phyloP scores from a whole-genome alignment of 1,139 yeast species.

The Magnusiomyces ingens region DNA sequence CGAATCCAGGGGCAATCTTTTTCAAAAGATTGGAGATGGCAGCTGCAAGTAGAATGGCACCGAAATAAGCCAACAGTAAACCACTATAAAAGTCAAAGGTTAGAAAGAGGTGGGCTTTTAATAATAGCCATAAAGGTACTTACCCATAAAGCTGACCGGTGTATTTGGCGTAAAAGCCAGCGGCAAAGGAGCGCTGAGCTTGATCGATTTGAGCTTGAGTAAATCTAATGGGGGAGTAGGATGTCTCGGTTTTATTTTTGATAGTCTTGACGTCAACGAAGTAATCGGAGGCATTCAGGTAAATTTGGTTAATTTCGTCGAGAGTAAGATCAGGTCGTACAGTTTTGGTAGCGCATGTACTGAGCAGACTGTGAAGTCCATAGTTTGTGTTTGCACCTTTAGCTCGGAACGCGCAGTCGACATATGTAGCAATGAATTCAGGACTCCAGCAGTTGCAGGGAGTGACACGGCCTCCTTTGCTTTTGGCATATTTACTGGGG shows the following conservation, averaged over 20 bases:
- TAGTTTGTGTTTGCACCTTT: conserved; percentile 5
- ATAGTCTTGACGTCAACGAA: conserved; percentile 6
- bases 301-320: neutral
- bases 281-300: neutral
- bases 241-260: neutral
- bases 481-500: neutral
- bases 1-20: conserved; percentile 1
- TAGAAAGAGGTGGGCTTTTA: no score
- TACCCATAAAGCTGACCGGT: conserved; percentile 6
- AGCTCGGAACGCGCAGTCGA: conserved; percentile 7
- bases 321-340: neutral
- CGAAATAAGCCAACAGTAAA: conserved; percentile 25
- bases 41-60: conserved; percentile 19
- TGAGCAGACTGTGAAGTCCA: neutral
- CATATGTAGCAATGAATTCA: conserved; percentile 11
- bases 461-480: neutral
- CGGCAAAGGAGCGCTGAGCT: neutral
- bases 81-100: conserved; percentile 19
- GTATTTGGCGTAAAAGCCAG: conserved; percentile 1
- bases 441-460: conserved; percentile 4
- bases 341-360: neutral
- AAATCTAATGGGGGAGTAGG: conserved; percentile 3
- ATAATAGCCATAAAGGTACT: neutral
- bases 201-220: neutral
- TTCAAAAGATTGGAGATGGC: conserved; percentile 18